Evolutionary conservation across 495 filamentous ascomycete genomes (phyloP), one percentile per base, ranked within the genome.

Genomic region (Filosporella fistucella): DNA sequence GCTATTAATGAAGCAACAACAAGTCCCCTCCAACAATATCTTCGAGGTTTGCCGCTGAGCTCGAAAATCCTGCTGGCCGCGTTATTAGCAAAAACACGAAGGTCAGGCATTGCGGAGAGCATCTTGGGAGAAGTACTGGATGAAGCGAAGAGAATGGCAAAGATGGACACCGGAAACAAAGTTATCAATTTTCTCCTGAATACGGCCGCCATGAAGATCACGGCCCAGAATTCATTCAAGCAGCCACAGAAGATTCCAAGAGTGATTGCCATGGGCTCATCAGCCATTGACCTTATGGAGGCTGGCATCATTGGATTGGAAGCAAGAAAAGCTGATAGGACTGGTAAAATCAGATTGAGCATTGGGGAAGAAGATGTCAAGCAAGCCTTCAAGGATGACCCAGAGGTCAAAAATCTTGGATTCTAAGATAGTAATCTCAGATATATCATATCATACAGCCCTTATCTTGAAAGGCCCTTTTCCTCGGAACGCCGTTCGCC

Each of bases 1-100:
- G 93, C 93, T 14, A 97, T 99, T 63, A 83, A 85, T 57, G 94
- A 99, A 68, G 89, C 91, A 0, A 97, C 93, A 1, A 89, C 85
- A 1, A 95, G 84, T 49, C 91, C 94, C 1, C 68, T 99, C 33
- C 91, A 96, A 59, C 85, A 87, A 62, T 89, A 86, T 47, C 77
- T 99, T 21, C 83, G 88, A 35, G 72, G 79, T 11, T 78, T 96
- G 12, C 87, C 94, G 2, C 77, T 96, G 24, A 73, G 84, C 11
- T 78, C 83, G 3, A 96, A 96, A 51, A 67, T 97, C 22, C 85
- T 96, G 51, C 78, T 99, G 10, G 80, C 89, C 1, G 86, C 90
- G 4, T 67, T 97, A 6, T 58, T 95, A 12, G 79, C 84, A 21
- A 78, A 88, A 12, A 81, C 85, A n/a, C 75, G 88, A 32, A 69